Conservation (phyloP, 225 moss, liverwort and hornwort genomes). For the Asterella californica region DNA sequence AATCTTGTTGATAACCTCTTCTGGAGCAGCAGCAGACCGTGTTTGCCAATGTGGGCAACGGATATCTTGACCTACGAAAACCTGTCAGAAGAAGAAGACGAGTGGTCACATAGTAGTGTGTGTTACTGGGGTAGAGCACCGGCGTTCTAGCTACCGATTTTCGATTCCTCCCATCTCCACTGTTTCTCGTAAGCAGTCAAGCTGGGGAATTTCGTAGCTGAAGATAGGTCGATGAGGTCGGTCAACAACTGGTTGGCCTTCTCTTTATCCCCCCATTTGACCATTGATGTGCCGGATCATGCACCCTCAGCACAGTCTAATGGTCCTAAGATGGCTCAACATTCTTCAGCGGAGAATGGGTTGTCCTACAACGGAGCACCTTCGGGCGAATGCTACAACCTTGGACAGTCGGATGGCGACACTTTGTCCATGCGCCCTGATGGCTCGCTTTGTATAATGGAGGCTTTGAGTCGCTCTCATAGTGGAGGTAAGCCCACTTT, state of each 20-base stretch:
- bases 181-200: conserved; percentile 33
- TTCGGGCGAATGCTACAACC: conserved; percentile 49
- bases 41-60: conserved; percentile 38
- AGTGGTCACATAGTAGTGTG: conserved; percentile 6
- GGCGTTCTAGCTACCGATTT: conserved; percentile 23
- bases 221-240: conserved; percentile 62
- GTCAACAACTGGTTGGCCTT: conserved; percentile 62
- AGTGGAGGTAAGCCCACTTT: conserved; percentile 43
- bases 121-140: conserved; percentile 13
- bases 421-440: conserved; percentile 46
- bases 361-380: conserved; percentile 49
- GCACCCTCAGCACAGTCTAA: conserved; percentile 45
- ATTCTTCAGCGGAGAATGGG: conserved; percentile 52
- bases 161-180: conserved; percentile 3
- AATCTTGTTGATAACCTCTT: background rate
- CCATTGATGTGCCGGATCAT: conserved; percentile 52
- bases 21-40: conserved; percentile 10
- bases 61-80: conserved; percentile 27
- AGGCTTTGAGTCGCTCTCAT: conserved; percentile 56
- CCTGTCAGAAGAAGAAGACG: conserved; percentile 30
- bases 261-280: conserved; percentile 52
- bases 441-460: conserved; percentile 58
- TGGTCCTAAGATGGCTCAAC: conserved; percentile 55
- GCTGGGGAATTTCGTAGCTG: conserved; percentile 54
- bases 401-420: conserved; percentile 43